phyloP scores from a whole-genome alignment of 208 protist species.

The Acanthamoeba sp. region DNA sequence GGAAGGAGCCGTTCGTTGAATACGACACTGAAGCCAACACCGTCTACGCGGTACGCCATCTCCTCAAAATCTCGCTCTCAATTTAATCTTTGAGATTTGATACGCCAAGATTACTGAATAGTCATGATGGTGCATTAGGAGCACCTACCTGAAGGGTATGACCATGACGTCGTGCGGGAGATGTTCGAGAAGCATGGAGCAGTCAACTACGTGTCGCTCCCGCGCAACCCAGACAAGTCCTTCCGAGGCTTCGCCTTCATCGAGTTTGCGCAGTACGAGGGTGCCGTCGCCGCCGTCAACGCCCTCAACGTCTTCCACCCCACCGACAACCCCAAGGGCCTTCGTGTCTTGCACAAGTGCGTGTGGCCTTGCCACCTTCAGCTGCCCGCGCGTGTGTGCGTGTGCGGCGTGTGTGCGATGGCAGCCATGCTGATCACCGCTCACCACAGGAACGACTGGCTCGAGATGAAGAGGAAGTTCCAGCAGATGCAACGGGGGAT shows the following conservation, averaged over 20 bases:
- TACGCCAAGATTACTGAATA: too few species aligned
- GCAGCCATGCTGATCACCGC: background rate
- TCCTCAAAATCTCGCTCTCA: background rate
- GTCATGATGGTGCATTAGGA: background rate
- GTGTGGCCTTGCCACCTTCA: too few species aligned
- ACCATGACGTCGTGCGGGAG: constrained; percentile 3
- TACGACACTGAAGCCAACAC: constrained; percentile 29
- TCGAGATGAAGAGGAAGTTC: constrained; percentile 45
- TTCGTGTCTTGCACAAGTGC: constrained; percentile 35
- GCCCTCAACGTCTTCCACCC: constrained; percentile 25
- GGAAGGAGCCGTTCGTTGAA: background rate
- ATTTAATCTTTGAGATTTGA: background rate
- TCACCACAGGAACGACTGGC: background rate
- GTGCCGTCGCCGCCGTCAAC: constrained; percentile 13
- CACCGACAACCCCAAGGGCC: constrained; percentile 2
- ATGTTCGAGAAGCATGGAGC: constrained; percentile 9
- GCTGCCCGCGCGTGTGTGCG: background rate
- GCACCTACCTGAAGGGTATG: background rate
- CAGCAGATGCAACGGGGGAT: constrained; percentile 40
- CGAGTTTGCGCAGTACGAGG: constrained; percentile 23
- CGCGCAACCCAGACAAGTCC: constrained; percentile 7
- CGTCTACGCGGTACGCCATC: background rate
- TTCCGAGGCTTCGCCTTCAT: constrained; percentile 68
- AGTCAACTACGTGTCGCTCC: constrained; percentile 31
- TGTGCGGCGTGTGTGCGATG: background rate